These are phyloP conservation scores for Flaveria sonorensis DNA, from an alignment of 129 eudicot genomes.

Conservation along the genomic window DNA sequence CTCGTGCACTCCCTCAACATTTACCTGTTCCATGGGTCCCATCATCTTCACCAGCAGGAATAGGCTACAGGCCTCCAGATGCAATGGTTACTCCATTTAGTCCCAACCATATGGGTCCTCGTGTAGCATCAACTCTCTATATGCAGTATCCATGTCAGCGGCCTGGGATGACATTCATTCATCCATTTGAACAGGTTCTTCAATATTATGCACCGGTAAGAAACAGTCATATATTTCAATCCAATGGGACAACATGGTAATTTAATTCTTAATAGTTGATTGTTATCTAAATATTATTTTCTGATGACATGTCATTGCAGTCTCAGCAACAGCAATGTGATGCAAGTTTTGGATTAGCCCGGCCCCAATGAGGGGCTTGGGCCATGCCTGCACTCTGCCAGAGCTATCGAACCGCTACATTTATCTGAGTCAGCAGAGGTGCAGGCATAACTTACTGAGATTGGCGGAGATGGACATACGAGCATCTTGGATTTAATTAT, in stretches of 20 bases:
- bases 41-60: slow-evolving; percentile 68
- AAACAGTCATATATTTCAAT: not conserved
- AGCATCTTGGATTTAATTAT: not conserved
- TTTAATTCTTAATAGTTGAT: not conserved
- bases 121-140: slow-evolving; percentile 59
- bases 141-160: slow-evolving; percentile 82
- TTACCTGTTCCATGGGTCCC: slow-evolving; percentile 75
- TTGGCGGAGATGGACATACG: slow-evolving; percentile 35
- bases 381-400: slow-evolving; percentile 85
- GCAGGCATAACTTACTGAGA: slow-evolving; percentile 76
- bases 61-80: slow-evolving; percentile 81
- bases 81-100: slow-evolving; percentile 68
- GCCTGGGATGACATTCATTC: slow-evolving; percentile 75
- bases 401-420: slow-evolving; percentile 20
- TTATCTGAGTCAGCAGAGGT: slow-evolving; percentile 54
- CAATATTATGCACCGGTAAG: slow-evolving; percentile 75
- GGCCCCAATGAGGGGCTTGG: slow-evolving; percentile 99
- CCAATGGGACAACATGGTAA: not conserved
- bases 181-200: slow-evolving; percentile 85
- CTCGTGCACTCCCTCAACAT: slow-evolving; percentile 65
- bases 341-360: slow-evolving; percentile 89
- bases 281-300: not conserved
- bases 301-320: slow-evolving; percentile 45
- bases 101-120: slow-evolving; percentile 64
- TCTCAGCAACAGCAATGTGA: slow-evolving; percentile 71